phyloP scores from a whole-genome alignment of 352 stramenopile species.

The Phytopythium oedochilum region DNA sequence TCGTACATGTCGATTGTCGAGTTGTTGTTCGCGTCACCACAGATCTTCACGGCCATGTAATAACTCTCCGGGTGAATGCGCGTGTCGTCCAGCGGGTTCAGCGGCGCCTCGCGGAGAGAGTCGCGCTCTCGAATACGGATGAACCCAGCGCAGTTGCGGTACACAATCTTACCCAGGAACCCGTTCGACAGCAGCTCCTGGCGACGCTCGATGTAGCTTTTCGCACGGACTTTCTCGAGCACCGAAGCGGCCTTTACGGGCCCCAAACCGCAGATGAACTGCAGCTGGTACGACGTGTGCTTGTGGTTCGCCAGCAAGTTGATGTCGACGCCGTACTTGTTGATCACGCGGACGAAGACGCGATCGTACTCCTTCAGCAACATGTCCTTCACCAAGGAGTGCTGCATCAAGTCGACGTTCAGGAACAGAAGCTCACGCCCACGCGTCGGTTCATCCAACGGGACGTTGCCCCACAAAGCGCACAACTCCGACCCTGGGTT shows the following conservation, averaged over 20 bases:
- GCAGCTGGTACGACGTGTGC: conserved; percentile 81
- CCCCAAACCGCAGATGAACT: conserved; percentile 85
- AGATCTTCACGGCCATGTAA: conserved; percentile 91
- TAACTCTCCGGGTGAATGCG: conserved; percentile 89
- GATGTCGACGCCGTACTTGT: conserved; percentile 88
- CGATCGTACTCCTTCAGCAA: conserved; percentile 84
- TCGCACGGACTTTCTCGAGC: conserved; percentile 80
- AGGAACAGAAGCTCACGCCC: conserved; percentile 81
- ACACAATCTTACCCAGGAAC: conserved; percentile 82
- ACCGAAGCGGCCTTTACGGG: conserved; percentile 76
- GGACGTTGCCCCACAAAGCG: conserved; percentile 83
- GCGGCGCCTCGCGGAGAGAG: conserved; percentile 71
- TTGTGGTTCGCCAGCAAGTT: conserved; percentile 88
- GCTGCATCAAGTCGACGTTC: conserved; percentile 84
- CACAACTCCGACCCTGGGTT: conserved; percentile 84
- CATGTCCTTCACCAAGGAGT: conserved; percentile 82
- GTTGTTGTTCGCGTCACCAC: conserved; percentile 88
- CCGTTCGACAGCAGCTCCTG: conserved; percentile 85
- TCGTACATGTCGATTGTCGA: conserved; percentile 91
- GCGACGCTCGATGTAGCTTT: conserved; percentile 82
- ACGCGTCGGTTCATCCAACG: conserved; percentile 71
- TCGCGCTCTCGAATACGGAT: conserved; percentile 86
- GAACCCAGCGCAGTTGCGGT: conserved; percentile 85
- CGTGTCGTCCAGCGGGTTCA: conserved; percentile 87
- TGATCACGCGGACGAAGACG: conserved; percentile 80